Evolutionary conservation across 768 basidiomycete species (phyloP), one percentile per base, ranked within the genome.

Genomic region (Amanita molliuscula): DNA sequence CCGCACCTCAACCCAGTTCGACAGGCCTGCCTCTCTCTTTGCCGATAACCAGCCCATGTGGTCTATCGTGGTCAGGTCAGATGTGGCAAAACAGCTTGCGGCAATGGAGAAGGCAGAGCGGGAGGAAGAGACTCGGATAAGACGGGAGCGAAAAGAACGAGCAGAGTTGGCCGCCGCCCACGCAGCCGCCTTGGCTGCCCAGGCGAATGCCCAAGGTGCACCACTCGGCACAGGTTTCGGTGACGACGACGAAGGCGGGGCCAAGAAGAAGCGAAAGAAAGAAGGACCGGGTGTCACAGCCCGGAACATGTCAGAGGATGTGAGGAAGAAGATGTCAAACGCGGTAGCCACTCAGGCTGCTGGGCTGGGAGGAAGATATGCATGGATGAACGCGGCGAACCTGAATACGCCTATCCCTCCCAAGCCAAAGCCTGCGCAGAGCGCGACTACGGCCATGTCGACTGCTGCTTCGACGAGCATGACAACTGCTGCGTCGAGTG

Each of bases 301-400:
- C 48, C 71, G 85, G 50, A 92, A 91, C 60, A 89, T 94, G 87
- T 84, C 82, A 4, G 91, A 92, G 64, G 91, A 93, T 57, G 85
- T 90, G 58, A 72, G 83, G 56, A 94, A 94, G 74, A 91, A 89
- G 62, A 82, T 93, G 82, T 86, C 84, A 29, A 91, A 95, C 62
- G 85, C 85, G 20, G 86, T 88, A 5, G 91, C 91, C 20, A 84
- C 82, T 55, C 88, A 89, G 61, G 88, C 88, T 4, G 88, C 89
- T n/a, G 91, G 91, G 0, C 61, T 89, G 18, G 79, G 82, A 1
- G 81, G 84, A 18, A 84, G 83, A 64, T 94, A 92, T 58, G 74
- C 86, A 13, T 94, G 91, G 91, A 89, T 93, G 88, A 89, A 70
- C 13, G 77, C 84, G 4, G 76, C 79, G 2, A 77, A 72, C 53